Evolutionary conservation across 352 stramenopile genomes (phyloP).

Genomic region (Phytophthora fragariae): DNA sequence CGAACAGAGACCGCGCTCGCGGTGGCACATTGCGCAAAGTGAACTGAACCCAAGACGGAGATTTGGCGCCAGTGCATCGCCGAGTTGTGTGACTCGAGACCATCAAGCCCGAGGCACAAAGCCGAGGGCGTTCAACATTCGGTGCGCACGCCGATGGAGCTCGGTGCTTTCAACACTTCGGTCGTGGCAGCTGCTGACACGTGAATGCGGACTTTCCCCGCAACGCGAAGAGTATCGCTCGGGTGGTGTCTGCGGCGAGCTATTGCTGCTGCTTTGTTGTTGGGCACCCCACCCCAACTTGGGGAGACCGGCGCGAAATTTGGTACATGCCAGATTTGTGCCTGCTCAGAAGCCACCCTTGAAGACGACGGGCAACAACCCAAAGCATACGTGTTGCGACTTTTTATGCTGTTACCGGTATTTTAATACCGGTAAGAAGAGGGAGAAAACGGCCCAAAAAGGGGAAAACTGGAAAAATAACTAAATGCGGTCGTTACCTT

Average conservation of each 20-base stretch:
- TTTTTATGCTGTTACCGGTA: too few relatives aligned
- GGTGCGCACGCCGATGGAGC: slow-evolving; percentile 4
- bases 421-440: too few relatives aligned
- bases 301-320: not conserved
- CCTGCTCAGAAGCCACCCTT: too few relatives aligned
- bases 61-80: slow-evolving; percentile 17
- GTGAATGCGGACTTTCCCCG: slow-evolving; percentile 5
- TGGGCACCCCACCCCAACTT: slow-evolving; percentile 2
- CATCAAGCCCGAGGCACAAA: slow-evolving; percentile 23
- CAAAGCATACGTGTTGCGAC: not conserved
- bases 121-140: slow-evolving; percentile 25
- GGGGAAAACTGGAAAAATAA: too few relatives aligned
- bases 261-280: not conserved
- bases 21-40: slow-evolving; percentile 15
- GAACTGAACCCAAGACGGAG: not conserved
- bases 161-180: slow-evolving; percentile 14
- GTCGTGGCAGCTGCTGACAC: slow-evolving; percentile 18
- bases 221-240: not conserved
- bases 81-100: slow-evolving; percentile 21
- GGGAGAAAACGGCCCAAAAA: too few relatives aligned
- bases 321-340: too few relatives aligned
- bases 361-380: not conserved
- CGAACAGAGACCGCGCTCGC: slow-evolving; percentile 6
- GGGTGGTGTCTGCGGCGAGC: slow-evolving; percentile 1
- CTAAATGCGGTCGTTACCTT: too few relatives aligned